phyloP scores from a whole-genome alignment of 768 basidiomycete species.

The Clavulina sp. region DNA sequence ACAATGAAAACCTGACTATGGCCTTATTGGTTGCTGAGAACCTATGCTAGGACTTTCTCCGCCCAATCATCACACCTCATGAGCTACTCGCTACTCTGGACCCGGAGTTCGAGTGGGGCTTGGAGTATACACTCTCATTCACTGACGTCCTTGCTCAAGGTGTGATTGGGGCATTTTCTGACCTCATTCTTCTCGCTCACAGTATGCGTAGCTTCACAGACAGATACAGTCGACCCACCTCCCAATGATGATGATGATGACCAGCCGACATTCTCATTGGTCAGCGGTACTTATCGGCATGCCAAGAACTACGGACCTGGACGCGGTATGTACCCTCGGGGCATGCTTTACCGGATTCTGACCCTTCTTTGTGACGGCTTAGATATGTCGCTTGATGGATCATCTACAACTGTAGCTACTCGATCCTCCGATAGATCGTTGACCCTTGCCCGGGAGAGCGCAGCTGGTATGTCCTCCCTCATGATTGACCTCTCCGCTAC shows the following conservation, averaged over 20 bases:
- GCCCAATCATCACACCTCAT: conserved; percentile 86
- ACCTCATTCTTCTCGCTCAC: too few species aligned
- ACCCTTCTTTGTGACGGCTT: too few species aligned
- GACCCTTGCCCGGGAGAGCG: too few species aligned
- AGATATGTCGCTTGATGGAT: too few species aligned
- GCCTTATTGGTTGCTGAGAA: neutral
- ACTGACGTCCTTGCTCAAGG: conserved; percentile 30
- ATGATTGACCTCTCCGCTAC: conserved; percentile 3
- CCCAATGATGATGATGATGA: conserved; percentile 32
- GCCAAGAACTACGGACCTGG: conserved; percentile 41
- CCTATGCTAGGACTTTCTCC: conserved; percentile 54
- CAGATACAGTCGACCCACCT: neutral
- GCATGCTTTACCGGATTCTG: neutral
- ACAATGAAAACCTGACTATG: neutral
- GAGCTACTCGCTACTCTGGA: conserved; percentile 73
- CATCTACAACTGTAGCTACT: too few species aligned
- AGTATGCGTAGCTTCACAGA: too few species aligned
- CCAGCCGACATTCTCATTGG: conserved; percentile 65
- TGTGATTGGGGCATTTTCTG: neutral
- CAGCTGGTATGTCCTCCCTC: too few species aligned
- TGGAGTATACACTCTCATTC: conserved; percentile 66
- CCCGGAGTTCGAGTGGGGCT: conserved; percentile 52
- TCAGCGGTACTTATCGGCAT: conserved; percentile 73
- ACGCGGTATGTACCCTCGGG: neutral
- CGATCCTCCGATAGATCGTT: too few species aligned